Evolutionary conservation across 1,139 yeast genomes (phyloP), one percentile per base, ranked within the genome.

Genomic region (Debaryomyces subglobosus): DNA sequence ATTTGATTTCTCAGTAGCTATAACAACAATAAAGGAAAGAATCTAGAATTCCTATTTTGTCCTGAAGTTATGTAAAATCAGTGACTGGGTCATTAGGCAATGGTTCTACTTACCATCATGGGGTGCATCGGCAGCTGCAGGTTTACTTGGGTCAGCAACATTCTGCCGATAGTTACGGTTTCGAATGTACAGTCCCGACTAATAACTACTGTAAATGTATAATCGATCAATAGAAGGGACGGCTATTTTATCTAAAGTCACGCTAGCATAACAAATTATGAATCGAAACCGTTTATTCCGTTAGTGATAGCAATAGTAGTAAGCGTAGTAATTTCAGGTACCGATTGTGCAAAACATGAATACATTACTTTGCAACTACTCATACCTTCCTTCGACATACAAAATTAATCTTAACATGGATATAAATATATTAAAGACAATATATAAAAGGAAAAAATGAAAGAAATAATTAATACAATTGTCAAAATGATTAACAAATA

Each of bases 351-450:
- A 25, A 10, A 25, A 10, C n/a, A 25, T 3, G 25, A 3, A 25
- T 12, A 3, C 35, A 32, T 10, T 15, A 32, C 20, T 16, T 15
- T 15, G 12, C 35, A 32, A 15, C 34, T 32, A 32, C 4, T 6
- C 15, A 13, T 4, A 2, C 5, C 30, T 5, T 4, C 7, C 12
- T 16, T 15, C 8, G 4, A 16, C 21, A 5, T 15, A 9, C 20
- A 32, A 4, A 16, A 18, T 21, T 21, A 16, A 15, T 32, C 9
- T 32, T 35, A 35, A 16, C 25, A 35, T 35, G 38, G 38, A 35
- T 40, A 40, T 40, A 40, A 40, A 30, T 40, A 40, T 40, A 40
- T 40, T 40, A 40, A 30, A 32, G 36, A 40, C 36, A 40, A 40
- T 40, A 40, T 40, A 40, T 40, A 40, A 29, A 25, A 9, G 18